These are phyloP conservation scores for Nyctanthes arbortristis DNA, from an alignment of 257 asterid species.

Conservation along the genomic window DNA sequence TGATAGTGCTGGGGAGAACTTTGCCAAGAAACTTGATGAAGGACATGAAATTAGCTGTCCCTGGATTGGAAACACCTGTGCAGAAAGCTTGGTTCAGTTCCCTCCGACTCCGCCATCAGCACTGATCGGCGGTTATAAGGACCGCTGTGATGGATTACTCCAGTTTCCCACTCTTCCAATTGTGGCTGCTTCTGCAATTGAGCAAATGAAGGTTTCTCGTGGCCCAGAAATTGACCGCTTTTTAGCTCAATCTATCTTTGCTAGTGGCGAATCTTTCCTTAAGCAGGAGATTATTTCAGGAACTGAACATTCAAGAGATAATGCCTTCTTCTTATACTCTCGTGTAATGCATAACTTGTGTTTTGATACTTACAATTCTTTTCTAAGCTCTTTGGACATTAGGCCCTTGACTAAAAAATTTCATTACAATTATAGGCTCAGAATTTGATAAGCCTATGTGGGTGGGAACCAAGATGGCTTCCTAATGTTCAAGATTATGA, in stretches of 20 bases:
- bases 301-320: constrained; percentile 65
- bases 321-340: constrained; percentile 63
- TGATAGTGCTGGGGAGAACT: constrained; percentile 75
- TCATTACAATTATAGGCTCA: constrained; percentile 59
- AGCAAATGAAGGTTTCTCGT: constrained; percentile 70
- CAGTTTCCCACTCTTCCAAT: constrained; percentile 92
- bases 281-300: constrained; percentile 67
- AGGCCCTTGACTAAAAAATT: constrained; percentile 15
- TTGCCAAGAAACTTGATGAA: constrained; percentile 72
- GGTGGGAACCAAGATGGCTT: too few relatives aligned
- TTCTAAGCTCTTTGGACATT: constrained; percentile 3
- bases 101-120: constrained; percentile 99
- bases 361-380: constrained; percentile 8
- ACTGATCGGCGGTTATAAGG: constrained; percentile 94
- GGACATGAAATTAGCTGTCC: constrained; percentile 83
- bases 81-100: constrained; percentile 96
- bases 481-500: too few relatives aligned
- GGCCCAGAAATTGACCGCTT: constrained; percentile 85
- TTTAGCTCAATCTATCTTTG: constrained; percentile 67
- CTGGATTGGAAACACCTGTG: constrained; percentile 92
- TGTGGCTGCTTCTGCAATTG: constrained; percentile 77
- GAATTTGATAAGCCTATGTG: constrained; percentile 88
- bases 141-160: constrained; percentile 94
- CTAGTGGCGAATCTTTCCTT: constrained; percentile 68
- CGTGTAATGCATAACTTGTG: constrained; percentile 50